These are phyloP conservation scores for Chrysanthemum makinoi DNA, from an alignment of 129 eudicot species.

Conservation along the genomic window DNA sequence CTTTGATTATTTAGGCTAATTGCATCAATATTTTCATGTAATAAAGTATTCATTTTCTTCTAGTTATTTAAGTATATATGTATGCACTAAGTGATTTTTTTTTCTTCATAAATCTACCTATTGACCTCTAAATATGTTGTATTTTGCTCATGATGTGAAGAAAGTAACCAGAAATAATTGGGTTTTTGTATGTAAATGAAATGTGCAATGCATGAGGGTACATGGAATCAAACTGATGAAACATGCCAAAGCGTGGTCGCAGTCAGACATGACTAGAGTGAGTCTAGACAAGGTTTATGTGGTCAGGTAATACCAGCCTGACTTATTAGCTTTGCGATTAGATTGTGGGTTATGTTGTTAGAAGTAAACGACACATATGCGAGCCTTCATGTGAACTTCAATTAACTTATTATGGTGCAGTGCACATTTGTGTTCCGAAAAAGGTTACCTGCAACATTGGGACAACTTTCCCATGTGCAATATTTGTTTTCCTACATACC, in stretches of 20 bases:
- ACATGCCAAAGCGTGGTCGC: conserved; percentile 1
- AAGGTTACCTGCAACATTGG: neutral
- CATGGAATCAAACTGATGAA: neutral
- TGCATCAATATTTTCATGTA: too few relatives aligned
- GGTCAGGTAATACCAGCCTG: neutral
- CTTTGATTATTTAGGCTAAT: too few relatives aligned
- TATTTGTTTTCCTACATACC: neutral
- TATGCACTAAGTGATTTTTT: too few relatives aligned
- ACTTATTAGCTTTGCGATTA: too few relatives aligned
- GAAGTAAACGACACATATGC: too few relatives aligned
- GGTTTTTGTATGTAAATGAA: conserved; percentile 3
- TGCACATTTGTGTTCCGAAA: too few relatives aligned
- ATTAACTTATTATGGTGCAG: too few relatives aligned
- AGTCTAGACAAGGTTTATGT: conserved; percentile 12
- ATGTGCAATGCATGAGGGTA: conserved; percentile 7
- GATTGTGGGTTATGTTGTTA: too few relatives aligned
- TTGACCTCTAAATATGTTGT: neutral
- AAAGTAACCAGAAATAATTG: neutral
- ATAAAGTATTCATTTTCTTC: too few relatives aligned
- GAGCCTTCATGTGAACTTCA: too few relatives aligned
- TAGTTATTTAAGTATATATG: too few relatives aligned
- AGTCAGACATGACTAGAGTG: conserved; percentile 8
- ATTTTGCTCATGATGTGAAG: neutral
- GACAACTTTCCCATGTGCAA: conserved; percentile 19
- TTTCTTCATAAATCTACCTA: too few relatives aligned